Evolutionary conservation across 768 basidiomycete genomes (phyloP).

Genomic region (Amanita pseudoporphyria): DNA sequence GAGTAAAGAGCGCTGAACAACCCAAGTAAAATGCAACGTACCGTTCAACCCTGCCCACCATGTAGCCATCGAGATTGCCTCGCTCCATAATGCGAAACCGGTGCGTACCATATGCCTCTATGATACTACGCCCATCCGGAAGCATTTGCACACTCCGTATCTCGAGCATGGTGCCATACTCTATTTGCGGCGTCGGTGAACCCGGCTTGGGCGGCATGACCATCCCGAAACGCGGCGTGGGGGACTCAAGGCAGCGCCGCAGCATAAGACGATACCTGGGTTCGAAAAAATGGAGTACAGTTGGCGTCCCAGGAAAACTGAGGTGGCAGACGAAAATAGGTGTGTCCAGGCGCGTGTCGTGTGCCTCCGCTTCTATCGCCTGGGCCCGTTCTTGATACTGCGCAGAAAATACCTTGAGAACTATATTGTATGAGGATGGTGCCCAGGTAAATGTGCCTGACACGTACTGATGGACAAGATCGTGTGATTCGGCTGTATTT

Average conservation of each 20-base stretch:
- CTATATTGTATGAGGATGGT: slow-evolving; percentile 23
- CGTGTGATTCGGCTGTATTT: slow-evolving; percentile 66
- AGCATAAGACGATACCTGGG: slow-evolving; percentile 95
- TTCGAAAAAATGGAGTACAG: slow-evolving; percentile 87
- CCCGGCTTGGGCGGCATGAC: slow-evolving; percentile 57
- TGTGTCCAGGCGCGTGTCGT: slow-evolving; percentile 70
- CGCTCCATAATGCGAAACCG: slow-evolving; percentile 85
- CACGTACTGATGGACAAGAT: slow-evolving; percentile 59
- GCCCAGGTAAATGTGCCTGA: slow-evolving; percentile 3
- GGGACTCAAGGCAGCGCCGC: slow-evolving; percentile 79
- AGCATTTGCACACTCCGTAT: slow-evolving; percentile 82
- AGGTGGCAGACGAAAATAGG: slow-evolving; percentile 90
- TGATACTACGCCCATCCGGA: slow-evolving; percentile 82
- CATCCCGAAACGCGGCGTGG: slow-evolving; percentile 85
- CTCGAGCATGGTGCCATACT: slow-evolving; percentile 92
- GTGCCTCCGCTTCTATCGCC: slow-evolving; percentile 66
- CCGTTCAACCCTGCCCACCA: slow-evolving; percentile 73
- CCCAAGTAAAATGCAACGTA: slow-evolving; percentile 7
- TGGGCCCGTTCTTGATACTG: slow-evolving; percentile 53
- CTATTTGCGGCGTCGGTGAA: slow-evolving; percentile 28
- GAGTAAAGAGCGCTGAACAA: background rate
- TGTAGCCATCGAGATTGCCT: slow-evolving; percentile 82
- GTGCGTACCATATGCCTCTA: slow-evolving; percentile 50
- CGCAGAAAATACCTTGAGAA: slow-evolving; percentile 59
- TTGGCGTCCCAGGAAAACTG: slow-evolving; percentile 87